Base-by-base conservation (phyloP, 2,329 filamentous ascomycete species). In the Ascochyta clinopodiicola region DNA sequence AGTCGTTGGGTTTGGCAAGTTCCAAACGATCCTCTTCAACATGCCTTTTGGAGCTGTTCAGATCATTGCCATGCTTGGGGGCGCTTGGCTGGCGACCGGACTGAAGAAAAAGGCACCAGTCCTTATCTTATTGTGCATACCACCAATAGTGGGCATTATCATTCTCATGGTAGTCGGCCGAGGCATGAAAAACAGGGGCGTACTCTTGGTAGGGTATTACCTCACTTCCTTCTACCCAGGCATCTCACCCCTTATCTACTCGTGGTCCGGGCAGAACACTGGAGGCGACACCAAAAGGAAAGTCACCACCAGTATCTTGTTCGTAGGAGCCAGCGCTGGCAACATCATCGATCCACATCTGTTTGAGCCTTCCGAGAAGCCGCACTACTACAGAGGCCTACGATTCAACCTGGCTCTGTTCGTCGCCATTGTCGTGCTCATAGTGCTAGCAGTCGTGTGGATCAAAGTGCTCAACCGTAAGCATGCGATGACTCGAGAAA, bases 221-320 rank as follows among this genome's bases (percentile, higher is more conserved):
- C 75, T 86, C 46, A 84, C 86, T 36, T 86, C 83, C 0, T 80
- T 86, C 7, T 86, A 87, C 46, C 84, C 84, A 0, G 86, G 81
- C 6, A 85, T 85, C 56, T 80, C 86, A 3, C 86, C 84, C 0
- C 72, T 87, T 27, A 83, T 87, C 36, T 87, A 85, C 60, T 82
- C 83, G 0, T 87, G 84, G 84, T 84, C 82, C 1, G 79, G 82
- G 2, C 83, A 85, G 57, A 88, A 88, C 60, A 87, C 87, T 0
- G 87, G 84, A 0, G 87, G 88, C 1, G 86, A 90, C 66, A 90
- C 87, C 0, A 90, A 90, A 73, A 84, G 85, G 59, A 89, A 89
- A 66, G 82, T 84, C 9, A 87, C 84, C 0, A 88, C 86, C 0
- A 86, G 82, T 12, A 78, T 88, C 6, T 77, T 90, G 1, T 87